Conservation (phyloP, 306 rosid species). For the Leucaena leucocephala region DNA sequence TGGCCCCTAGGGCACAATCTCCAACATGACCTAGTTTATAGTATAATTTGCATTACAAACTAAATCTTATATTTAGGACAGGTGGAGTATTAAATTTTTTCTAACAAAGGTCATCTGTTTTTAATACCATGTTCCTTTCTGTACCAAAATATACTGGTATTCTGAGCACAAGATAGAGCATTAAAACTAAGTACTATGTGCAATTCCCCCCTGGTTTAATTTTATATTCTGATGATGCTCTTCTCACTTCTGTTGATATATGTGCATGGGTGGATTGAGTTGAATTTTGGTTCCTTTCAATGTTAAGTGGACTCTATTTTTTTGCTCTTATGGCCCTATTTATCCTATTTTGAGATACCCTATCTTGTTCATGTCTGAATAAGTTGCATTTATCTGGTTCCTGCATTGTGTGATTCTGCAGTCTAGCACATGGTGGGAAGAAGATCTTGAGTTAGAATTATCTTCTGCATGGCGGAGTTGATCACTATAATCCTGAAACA, state of each 20-base stretch:
- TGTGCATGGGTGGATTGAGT: conserved; percentile 22
- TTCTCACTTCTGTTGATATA: not conserved
- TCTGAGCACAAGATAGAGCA: conserved; percentile 8
- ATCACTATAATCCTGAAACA: conserved; percentile 22
- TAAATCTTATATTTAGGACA: too few species aligned
- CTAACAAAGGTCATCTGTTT: not conserved
- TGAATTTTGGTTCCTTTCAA: conserved; percentile 18
- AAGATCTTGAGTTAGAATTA: conserved; percentile 72
- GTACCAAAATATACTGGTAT: not conserved
- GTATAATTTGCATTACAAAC: too few species aligned
- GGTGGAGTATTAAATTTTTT: not conserved
- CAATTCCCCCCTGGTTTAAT: conserved; percentile 8
- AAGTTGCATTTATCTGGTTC: conserved; percentile 22
- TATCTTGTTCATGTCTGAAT: conserved; percentile 21
- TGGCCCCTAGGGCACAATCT: too few species aligned
- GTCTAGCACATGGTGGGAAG: conserved; percentile 98
- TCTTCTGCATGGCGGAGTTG: conserved; percentile 92
- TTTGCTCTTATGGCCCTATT: not conserved
- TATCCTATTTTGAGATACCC: conserved; percentile 7
- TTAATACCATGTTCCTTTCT: not conserved
- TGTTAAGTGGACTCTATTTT: conserved; percentile 7
- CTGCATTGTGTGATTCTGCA: conserved; percentile 43
- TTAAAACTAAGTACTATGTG: not conserved
- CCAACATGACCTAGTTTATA: too few species aligned
- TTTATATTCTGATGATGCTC: not conserved